phyloP scores from a whole-genome alignment of 768 basidiomycete genomes.

The Podaxis carcinomalis region DNA sequence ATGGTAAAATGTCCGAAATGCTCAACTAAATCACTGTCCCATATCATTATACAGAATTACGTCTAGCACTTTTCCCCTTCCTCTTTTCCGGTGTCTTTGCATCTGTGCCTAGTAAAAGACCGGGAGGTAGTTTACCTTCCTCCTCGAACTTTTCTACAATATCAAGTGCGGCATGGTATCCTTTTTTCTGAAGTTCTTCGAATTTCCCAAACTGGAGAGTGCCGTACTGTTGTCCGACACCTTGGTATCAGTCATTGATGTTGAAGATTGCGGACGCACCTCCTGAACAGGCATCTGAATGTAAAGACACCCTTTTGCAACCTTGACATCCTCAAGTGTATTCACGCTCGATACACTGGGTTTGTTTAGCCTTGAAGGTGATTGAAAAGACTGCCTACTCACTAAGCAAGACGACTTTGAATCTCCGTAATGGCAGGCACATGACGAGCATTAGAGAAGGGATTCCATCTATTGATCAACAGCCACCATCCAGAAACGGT shows the following conservation, averaged over 20 bases:
- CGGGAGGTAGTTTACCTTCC: conserved; percentile 79
- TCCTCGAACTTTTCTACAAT: conserved; percentile 76
- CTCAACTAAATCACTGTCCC: neutral
- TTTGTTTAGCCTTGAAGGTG: neutral
- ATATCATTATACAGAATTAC: conserved; percentile 57
- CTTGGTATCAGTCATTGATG: neutral
- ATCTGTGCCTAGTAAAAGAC: conserved; percentile 57
- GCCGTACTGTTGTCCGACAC: conserved; percentile 55
- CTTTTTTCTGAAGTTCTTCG: conserved; percentile 82
- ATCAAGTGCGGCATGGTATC: conserved; percentile 68
- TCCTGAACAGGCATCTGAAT: conserved; percentile 94
- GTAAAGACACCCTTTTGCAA: conserved; percentile 83
- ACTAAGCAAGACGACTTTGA: conserved; percentile 94
- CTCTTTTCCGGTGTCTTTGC: conserved; percentile 43
- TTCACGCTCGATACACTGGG: conserved; percentile 90
- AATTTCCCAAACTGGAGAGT: conserved; percentile 89
- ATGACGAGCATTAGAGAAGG: conserved; percentile 71
- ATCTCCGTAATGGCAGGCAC: conserved; percentile 92
- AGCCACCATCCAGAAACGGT: conserved; percentile 97
- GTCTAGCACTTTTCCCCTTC: conserved; percentile 72
- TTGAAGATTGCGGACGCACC: conserved; percentile 33
- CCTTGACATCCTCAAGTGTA: conserved; percentile 94
- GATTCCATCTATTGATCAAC: conserved; percentile 89
- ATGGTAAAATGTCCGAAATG: neutral
- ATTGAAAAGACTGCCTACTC: conserved; percentile 27